Evolutionary conservation across 1,139 yeast species (phyloP).

Genomic region (Scheffersomyces titani): DNA sequence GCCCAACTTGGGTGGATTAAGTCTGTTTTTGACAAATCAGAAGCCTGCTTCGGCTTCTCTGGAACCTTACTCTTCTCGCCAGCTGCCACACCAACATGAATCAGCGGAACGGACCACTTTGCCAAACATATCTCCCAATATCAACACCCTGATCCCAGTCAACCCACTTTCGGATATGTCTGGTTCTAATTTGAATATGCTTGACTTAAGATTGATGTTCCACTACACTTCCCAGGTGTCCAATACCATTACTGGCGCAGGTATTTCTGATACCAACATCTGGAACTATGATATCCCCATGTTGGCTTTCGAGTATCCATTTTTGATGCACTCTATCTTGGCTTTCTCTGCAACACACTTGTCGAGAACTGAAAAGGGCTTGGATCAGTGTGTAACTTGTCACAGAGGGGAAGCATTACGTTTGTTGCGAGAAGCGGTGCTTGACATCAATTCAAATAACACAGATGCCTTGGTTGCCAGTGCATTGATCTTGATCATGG

Average conservation of each 20-base stretch:
- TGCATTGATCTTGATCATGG: constrained; percentile 86
- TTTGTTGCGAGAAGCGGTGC: constrained; percentile 78
- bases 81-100: background rate
- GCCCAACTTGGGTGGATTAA: background rate
- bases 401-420: constrained; percentile 88
- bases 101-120: constrained; percentile 1
- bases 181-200: constrained; percentile 55
- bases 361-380: constrained; percentile 71
- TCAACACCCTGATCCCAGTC: constrained; percentile 15
- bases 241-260: constrained; percentile 86
- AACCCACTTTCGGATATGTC: constrained; percentile 15
- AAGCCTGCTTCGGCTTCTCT: background rate
- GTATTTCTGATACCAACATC: constrained; percentile 80
- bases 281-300: constrained; percentile 90
- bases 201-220: constrained; percentile 79
- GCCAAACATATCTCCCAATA: constrained; percentile 34
- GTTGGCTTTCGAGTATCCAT: constrained; percentile 85
- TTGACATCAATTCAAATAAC: constrained; percentile 78
- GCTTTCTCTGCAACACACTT: constrained; percentile 93
- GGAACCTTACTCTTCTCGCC: background rate
- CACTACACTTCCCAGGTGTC: constrained; percentile 87
- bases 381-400: constrained; percentile 80
- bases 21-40: constrained; percentile 1
- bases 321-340: constrained; percentile 85
- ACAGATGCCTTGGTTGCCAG: constrained; percentile 93